These are phyloP conservation scores for Xylariaceae sp. DNA, from an alignment of 2,329 filamentous ascomycete species.

Conservation along the genomic window DNA sequence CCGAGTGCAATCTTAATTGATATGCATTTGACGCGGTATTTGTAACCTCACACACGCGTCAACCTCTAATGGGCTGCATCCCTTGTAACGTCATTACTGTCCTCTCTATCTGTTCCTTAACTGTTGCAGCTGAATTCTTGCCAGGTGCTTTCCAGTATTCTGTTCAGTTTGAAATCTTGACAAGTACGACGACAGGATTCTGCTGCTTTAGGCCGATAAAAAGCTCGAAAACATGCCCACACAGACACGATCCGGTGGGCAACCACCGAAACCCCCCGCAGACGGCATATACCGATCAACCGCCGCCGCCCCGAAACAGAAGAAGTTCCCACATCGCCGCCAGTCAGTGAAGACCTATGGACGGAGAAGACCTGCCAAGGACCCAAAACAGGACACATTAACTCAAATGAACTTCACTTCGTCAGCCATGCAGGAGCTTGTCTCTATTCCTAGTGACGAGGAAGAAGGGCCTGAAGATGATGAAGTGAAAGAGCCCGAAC, in stretches of 20 bases:
- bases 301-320: conserved; percentile 24
- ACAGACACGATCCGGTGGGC: conserved; percentile 21
- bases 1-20: conserved; percentile 16
- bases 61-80: neutral
- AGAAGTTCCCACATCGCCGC: conserved; percentile 23
- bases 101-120: too few relatives aligned
- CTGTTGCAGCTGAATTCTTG: too few relatives aligned
- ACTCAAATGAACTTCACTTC: conserved; percentile 30
- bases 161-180: too few relatives aligned
- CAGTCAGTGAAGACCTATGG: conserved; percentile 24
- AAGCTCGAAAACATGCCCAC: conserved; percentile 20
- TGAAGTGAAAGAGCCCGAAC: conserved; percentile 5
- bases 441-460: conserved; percentile 19
- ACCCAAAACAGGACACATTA: conserved; percentile 24
- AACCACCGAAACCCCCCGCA: conserved; percentile 18
- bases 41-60: conserved; percentile 8
- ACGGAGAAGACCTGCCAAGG: conserved; percentile 13
- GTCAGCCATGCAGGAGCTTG: conserved; percentile 16
- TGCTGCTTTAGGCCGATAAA: neutral
- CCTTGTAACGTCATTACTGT: conserved; percentile 13
- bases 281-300: conserved; percentile 21
- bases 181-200: neutral
- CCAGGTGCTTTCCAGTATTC: too few relatives aligned
- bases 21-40: conserved; percentile 29
- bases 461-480: conserved; percentile 5